Base-by-base conservation (phyloP, 2,329 filamentous ascomycete species). In the Didymosphaeria variabile region DNA sequence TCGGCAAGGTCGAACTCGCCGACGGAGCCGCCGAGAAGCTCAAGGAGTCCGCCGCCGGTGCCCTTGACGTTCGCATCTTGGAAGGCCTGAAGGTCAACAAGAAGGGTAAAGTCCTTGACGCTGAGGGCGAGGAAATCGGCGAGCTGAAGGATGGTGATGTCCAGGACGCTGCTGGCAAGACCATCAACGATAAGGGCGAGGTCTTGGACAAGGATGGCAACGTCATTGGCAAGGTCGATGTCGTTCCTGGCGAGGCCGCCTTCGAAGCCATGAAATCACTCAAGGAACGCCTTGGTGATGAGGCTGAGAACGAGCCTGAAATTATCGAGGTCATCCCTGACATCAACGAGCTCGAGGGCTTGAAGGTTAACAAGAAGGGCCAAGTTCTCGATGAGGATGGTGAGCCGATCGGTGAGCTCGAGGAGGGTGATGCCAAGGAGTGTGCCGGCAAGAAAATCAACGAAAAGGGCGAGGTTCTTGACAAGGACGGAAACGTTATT, bases 401-500 rank as follows among this genome's bases (percentile, higher is more conserved):
- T 26, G 84, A 86, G 60, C 75, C 79, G 5, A 84, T 86, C 65
- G 84, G 83, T 31, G 82, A 85, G 67, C 81, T 86, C 46, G 73
- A 77, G 44, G 83, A 85, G 66, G 88, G 89, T 46, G 85, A 90
- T 55, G 75, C 89, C 15, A 77, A 83, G 15, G 86, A 89, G 64
- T 89, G 88, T 63, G 86, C 88, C 26, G 84, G 88, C 60, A 89
- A 88, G 79, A 90, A 89, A 76, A 80, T 88, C 67, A 88, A 90
- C 66, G 84, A 83, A 59, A 82, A 88, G 75, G 88, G 88, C 26
- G 88, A 90, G 69, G 86, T 90, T 58, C 82, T 89, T 71, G 87
- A 89, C 72, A 87, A 84, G 72, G 84, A 87, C 49, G 87, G 88
- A 44, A 87, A 88, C 47, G 82, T 90, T 63, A 83, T 90, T 62